A percentile compares a stretch with the other conserved stretches of the same genome.
phyloP scores from a whole-genome alignment of 768 basidiomycete species.

The Russula dissimulans region DNA sequence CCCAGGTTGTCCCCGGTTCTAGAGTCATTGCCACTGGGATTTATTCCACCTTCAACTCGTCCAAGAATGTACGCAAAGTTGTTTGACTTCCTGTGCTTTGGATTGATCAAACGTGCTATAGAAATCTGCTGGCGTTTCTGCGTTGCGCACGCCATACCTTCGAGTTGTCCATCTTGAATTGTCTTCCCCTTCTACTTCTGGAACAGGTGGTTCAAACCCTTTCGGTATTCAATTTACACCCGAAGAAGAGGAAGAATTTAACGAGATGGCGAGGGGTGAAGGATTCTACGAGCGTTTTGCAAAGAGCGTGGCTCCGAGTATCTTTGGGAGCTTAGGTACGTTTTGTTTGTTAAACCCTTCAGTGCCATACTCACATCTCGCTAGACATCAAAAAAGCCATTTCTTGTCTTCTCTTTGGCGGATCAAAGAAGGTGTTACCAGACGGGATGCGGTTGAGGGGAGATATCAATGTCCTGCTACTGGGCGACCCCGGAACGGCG shows the following conservation, averaged over 20 bases:
- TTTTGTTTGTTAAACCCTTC: not conserved
- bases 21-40: slow-evolving; percentile 92
- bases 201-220: slow-evolving; percentile 66
- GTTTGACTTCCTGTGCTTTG: not conserved
- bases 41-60: slow-evolving; percentile 89
- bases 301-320: slow-evolving; percentile 91
- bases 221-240: slow-evolving; percentile 86
- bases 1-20: slow-evolving; percentile 93
- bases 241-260: slow-evolving; percentile 96
- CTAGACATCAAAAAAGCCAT: slow-evolving; percentile 98
- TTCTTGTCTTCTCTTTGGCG: slow-evolving; percentile 91
- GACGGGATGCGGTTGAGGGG: slow-evolving; percentile 96
- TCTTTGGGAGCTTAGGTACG: slow-evolving; percentile 86
- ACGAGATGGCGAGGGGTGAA: slow-evolving; percentile 80
- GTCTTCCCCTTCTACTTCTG: slow-evolving; percentile 64
- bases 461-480: slow-evolving; percentile 92
- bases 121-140: slow-evolving; percentile 79
- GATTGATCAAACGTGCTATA: slow-evolving; percentile 22
- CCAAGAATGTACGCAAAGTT: slow-evolving; percentile 57
- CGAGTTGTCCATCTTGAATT: slow-evolving; percentile 88
- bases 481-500: slow-evolving; percentile 98
- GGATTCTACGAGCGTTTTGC: slow-evolving; percentile 91
- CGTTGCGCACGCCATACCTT: slow-evolving; percentile 89
- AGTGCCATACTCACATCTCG: not conserved
- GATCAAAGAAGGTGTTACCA: slow-evolving; percentile 92